Base-by-base conservation (phyloP, 2,329 filamentous ascomycete species). In the Huntiella abstrusa region DNA sequence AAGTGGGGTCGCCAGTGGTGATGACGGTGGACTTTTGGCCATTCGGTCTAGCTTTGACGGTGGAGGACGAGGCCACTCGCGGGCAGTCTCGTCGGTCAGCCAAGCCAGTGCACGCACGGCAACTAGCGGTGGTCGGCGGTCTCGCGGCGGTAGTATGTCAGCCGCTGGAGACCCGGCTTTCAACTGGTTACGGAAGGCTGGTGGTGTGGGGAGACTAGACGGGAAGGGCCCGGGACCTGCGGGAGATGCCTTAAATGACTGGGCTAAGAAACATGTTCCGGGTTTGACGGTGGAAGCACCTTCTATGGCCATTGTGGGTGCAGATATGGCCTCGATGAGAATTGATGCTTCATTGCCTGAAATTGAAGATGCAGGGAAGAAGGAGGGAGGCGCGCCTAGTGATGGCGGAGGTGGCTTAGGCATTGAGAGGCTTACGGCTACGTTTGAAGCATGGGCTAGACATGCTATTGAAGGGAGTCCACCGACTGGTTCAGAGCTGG, bases 401-500 rank as follows among this genome's bases (percentile, higher is more conserved):
- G 35, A 13, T n/a, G 32, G 36, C 11, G 10, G 19, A n/a, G 33
- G 54, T 61, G 12, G 12, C 13, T 48, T 28, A 10, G 22, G 22
- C 1, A 65, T 96, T 2, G 86, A 94, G 55, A 83, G 87, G 52
- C 79, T 93, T 7, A 86, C 87, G 1, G 81, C 84, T 4, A 80
- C 82, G 2, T 78, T 96, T 28, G 91, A 96, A 62, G 81, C 79
- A 1, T 98, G 91, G 86, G 68, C 96, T 49, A 71, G 87, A 50
- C 84, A 85, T 51, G 77, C 93, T 34, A 84, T 85, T 50, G 67
- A 71, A 54, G 57, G 54, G 67, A 58, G 54, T 28, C 22, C 22
- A 28, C 22, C 22, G 8, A 7, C 22, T 28, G n/a, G 41, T 43
- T 13, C 62, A 64, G 15, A 67, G 71, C 3, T 35, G 3, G 44